Evolutionary conservation across 805 yeast genomes (phyloP).

Genomic region (Ogataea pignaliae): DNA sequence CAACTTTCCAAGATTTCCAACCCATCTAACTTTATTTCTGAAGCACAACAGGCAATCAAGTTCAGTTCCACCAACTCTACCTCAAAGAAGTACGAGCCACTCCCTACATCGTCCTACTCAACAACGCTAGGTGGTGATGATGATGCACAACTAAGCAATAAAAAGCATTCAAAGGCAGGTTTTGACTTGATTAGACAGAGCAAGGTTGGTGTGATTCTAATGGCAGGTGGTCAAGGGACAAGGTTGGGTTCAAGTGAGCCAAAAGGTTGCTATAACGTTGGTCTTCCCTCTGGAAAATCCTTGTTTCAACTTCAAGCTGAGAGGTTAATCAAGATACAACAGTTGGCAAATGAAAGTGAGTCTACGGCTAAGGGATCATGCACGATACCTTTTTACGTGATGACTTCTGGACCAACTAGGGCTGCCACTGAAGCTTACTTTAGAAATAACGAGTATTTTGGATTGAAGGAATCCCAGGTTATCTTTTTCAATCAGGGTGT

Average conservation of each 20-base stretch:
- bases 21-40: conserved; percentile 36
- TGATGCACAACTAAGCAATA: conserved; percentile 23
- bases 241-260: conserved; percentile 87
- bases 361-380: conserved; percentile 10
- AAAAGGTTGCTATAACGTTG: conserved; percentile 89
- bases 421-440: conserved; percentile 70
- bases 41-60: conserved; percentile 44
- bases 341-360: conserved; percentile 38
- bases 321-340: conserved; percentile 61
- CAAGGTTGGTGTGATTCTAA: conserved; percentile 81
- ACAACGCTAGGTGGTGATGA: conserved; percentile 36
- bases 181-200: conserved; percentile 60
- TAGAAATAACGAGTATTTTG: conserved; percentile 58
- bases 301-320: conserved; percentile 93
- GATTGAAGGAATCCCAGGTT: conserved; percentile 56
- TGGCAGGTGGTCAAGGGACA: conserved; percentile 99
- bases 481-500: conserved; percentile 92
- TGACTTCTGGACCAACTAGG: conserved; percentile 92
- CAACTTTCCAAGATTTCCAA: conserved; percentile 40
- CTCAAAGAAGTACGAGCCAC: conserved; percentile 36
- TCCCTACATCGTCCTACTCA: conserved; percentile 52
- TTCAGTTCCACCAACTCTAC: conserved; percentile 24
- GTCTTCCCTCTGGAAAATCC: conserved; percentile 77
- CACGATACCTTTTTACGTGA: conserved; percentile 76
- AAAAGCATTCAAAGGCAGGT: conserved; percentile 43